Evolutionary conservation across 2,329 filamentous ascomycete genomes (phyloP).

Genomic region (Botrytis fabae): DNA sequence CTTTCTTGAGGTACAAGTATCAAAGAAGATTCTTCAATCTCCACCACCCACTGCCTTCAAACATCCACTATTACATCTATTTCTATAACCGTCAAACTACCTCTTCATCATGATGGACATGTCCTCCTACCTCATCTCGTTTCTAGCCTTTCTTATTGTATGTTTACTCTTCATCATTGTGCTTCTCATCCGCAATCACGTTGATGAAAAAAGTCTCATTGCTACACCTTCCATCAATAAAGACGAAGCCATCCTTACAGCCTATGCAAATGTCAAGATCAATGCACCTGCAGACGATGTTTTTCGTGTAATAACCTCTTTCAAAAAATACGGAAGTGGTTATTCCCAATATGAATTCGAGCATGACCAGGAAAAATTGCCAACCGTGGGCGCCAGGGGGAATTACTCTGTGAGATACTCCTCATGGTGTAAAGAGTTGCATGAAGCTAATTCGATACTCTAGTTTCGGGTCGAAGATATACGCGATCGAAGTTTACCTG

Average conservation of each 20-base stretch:
- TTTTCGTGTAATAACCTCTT: slow-evolving; percentile 27
- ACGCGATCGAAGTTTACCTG: slow-evolving; percentile 3
- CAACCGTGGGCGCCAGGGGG: slow-evolving; percentile 28
- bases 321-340: slow-evolving; percentile 26
- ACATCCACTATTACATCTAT: not conserved
- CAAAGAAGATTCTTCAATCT: slow-evolving; percentile 2
- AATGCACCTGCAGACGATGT: slow-evolving; percentile 31
- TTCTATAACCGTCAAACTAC: not conserved
- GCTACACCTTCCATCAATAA: slow-evolving; percentile 27
- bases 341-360: slow-evolving; percentile 30
- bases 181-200: slow-evolving; percentile 24
- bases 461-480: slow-evolving; percentile 18
- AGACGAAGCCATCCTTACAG: slow-evolving; percentile 27
- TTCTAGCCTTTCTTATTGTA: slow-evolving; percentile 12
- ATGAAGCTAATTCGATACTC: not conserved
- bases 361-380: slow-evolving; percentile 24
- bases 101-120: slow-evolving; percentile 1
- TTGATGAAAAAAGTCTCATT: slow-evolving; percentile 21
- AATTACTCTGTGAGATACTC: slow-evolving; percentile 26
- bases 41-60: not conserved
- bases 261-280: slow-evolving; percentile 29
- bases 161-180: slow-evolving; percentile 25
- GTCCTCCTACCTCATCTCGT: slow-evolving; percentile 5
- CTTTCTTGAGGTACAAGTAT: not conserved
- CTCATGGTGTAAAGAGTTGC: not conserved